These are phyloP conservation scores for Silene noctiflora DNA, from an alignment of 179 eudicot species.

Conservation along the genomic window DNA sequence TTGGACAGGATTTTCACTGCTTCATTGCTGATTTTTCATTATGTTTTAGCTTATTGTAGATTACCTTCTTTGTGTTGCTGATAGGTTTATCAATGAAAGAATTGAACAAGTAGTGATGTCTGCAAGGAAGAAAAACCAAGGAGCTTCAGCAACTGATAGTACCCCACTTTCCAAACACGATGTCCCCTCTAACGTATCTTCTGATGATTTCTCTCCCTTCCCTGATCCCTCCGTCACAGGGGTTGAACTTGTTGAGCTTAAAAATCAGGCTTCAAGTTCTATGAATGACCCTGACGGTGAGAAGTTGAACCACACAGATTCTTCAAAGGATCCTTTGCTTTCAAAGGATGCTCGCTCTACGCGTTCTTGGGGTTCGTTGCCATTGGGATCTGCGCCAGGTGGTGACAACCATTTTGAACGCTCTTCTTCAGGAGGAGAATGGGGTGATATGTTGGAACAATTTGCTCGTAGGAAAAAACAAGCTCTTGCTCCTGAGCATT, in stretches of 20 bases:
- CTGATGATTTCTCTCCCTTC: constrained; percentile 57
- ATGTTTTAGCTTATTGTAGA: neutral
- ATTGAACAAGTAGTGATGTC: constrained; percentile 71
- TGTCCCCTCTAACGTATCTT: constrained; percentile 40
- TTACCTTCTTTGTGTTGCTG: constrained; percentile 22
- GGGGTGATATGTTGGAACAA: constrained; percentile 77
- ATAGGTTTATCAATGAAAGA: constrained; percentile 96
- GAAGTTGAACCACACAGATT: constrained; percentile 34
- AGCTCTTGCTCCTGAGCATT: constrained; percentile 88
- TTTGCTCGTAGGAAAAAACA: constrained; percentile 64
- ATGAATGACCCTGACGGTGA: constrained; percentile 32
- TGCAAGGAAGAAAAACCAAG: constrained; percentile 48
- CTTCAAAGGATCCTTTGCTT: constrained; percentile 82
- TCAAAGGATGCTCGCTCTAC: constrained; percentile 64
- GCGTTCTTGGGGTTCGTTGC: constrained; percentile 68
- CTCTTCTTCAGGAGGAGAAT: constrained; percentile 65
- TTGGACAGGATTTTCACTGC: neutral
- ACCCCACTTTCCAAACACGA: constrained; percentile 39
- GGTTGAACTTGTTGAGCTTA: constrained; percentile 79
- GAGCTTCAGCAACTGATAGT: constrained; percentile 34
- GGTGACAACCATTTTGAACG: constrained; percentile 42
- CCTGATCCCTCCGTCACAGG: constrained; percentile 83
- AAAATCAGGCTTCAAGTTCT: constrained; percentile 40
- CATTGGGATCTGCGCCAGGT: constrained; percentile 34
- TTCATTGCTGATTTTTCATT: constrained; percentile 4